Percentiles rank a stretch among this genome's conserved stretches.
Evolutionary conservation across 1,139 yeast genomes (phyloP).

Genomic region (Yamadazyma spencermartinsiae): DNA sequence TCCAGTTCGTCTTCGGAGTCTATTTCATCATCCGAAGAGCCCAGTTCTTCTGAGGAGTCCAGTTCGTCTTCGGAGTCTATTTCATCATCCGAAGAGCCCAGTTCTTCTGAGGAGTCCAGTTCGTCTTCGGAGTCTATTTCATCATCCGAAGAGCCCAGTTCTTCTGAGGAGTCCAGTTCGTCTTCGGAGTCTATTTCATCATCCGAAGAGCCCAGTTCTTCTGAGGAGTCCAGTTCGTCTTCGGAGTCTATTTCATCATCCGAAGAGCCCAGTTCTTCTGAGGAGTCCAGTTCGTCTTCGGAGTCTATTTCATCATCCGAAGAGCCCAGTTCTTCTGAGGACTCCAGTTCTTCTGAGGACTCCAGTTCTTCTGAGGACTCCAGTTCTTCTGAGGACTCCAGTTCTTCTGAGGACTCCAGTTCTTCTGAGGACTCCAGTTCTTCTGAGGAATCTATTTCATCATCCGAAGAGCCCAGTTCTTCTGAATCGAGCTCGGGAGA

Average conservation of each 20-base stretch:
- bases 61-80: neutral
- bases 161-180: conserved; percentile 1
- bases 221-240: conserved; percentile 1
- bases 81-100: too few relatives aligned
- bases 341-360: conserved; percentile 2
- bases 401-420: neutral
- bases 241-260: neutral
- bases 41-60: neutral
- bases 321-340: neutral
- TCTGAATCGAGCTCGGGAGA: neutral
- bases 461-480: neutral
- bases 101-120: neutral
- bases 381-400: neutral
- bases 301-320: neutral
- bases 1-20: too few relatives aligned
- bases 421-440: conserved; percentile 2
- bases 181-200: neutral
- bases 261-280: neutral
- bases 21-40: neutral
- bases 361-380: conserved; percentile 2
- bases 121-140: neutral
- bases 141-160: neutral
- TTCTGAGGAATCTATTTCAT: neutral
- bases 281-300: neutral
- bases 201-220: conserved; percentile 1